Base-by-base conservation (phyloP, 2,329 filamentous ascomycete genomes). In the Clonostachys solani region DNA sequence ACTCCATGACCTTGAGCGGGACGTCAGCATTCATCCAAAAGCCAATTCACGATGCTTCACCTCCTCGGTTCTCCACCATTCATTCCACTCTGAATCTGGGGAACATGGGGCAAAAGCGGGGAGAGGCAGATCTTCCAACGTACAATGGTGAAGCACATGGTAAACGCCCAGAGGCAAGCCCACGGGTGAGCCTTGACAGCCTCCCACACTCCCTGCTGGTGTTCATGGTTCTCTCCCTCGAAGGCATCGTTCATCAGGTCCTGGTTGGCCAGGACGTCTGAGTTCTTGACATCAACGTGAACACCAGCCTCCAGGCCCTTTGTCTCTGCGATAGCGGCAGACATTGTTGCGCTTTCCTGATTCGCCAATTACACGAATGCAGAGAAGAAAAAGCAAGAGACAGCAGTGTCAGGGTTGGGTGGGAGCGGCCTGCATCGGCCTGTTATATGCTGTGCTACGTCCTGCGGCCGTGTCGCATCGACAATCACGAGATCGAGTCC, bases 121-220 rank as follows among this genome's bases (percentile, higher is more conserved):
- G 23, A 29, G 23, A 64, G 2, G 72, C 47, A 75, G 23, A 29
- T 29, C 23, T 29, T 37, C 17, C 10, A 18, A 58, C 70, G 62
- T 41, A 74, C 72, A 55, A 75, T 75, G 5, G 72, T 74, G 54
- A 71, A 75, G 42, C 68, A 75, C 69, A 74, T 74, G 52, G 62
- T 59, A 43, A 74, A 73, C 1, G 69, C 72, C 71, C 72, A 75
- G 18, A 71, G 60, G 33, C 67, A 69, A 43, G 72, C 72, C 63
- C 63, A 66, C 13, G 72, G 72, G 43, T 74, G 67, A 1, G 52
- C 58, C 54, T 65, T 64, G 33, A 60, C 61, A 1, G 69, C 66
- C 35, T 60, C 52, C 60, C 68, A 65, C 12, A 69, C 55, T 2
- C 62, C 60, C 63, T 67, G 63, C 33, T 66, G 52, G 46, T 70